Conservation (phyloP, 371 early-diverging fungal species). For the Mucor indicus region DNA sequence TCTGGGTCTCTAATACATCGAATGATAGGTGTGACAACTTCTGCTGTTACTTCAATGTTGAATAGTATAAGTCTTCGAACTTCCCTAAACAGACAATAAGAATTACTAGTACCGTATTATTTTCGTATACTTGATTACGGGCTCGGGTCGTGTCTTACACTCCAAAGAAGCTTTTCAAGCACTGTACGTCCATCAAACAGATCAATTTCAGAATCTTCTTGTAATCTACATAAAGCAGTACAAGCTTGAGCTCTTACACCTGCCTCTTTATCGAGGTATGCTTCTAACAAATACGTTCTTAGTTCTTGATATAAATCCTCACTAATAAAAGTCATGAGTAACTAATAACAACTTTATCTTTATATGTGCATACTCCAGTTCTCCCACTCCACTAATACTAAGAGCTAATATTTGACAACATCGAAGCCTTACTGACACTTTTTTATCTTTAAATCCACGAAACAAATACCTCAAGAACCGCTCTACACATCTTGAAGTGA, state of each 20-base stretch:
- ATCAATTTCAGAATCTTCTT: constrained; percentile 59
- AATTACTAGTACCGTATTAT: too few relatives aligned
- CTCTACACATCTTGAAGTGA: constrained; percentile 74
- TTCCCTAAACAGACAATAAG: constrained; percentile 49
- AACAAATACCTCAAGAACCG: constrained; percentile 64
- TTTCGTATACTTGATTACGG: too few relatives aligned
- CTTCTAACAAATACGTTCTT: constrained; percentile 60
- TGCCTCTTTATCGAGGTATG: constrained; percentile 82
- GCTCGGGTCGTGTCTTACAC: constrained; percentile 74
- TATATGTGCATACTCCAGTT: constrained; percentile 67
- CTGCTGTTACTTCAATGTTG: constrained; percentile 63
- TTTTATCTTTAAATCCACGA: constrained; percentile 72
- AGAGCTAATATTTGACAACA: constrained; percentile 79
- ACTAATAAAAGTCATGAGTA: constrained; percentile 28
- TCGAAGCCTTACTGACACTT: constrained; percentile 72
- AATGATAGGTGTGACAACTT: constrained; percentile 68
- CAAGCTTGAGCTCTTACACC: constrained; percentile 79
- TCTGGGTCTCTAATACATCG: constrained; percentile 79
- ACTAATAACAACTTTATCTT: background rate
- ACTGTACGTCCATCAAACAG: constrained; percentile 60
- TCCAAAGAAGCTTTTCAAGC: constrained; percentile 57
- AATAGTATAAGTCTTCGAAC: constrained; percentile 81
- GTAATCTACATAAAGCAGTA: constrained; percentile 75
- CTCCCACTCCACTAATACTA: constrained; percentile 72
- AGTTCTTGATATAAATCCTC: constrained; percentile 76